Evolutionary conservation across 345 rosid genomes (phyloP).

Genomic region (Streptanthus diversifolius): DNA sequence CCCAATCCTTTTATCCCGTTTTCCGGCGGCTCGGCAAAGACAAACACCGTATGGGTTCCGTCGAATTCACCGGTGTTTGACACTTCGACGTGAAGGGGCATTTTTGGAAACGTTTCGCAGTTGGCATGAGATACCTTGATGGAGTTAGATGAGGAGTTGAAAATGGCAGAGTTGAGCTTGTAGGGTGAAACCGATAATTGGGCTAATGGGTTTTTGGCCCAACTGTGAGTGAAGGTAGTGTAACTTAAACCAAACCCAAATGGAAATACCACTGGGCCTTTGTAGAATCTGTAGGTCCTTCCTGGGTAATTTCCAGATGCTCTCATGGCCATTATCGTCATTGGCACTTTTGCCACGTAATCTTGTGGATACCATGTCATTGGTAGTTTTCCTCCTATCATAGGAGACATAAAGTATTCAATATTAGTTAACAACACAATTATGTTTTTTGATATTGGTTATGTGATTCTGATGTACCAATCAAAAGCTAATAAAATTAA

Average conservation of each 20-base stretch:
- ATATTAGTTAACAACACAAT: background rate
- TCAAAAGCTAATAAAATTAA: background rate
- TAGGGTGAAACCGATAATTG: conserved; percentile 40
- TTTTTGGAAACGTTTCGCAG: conserved; percentile 39
- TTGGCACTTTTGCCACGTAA: conserved; percentile 66
- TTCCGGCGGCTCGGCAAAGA: conserved; percentile 56
- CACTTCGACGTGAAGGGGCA: conserved; percentile 54
- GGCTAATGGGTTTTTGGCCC: conserved; percentile 47
- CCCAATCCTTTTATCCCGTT: conserved; percentile 44
- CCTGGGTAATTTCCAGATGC: conserved; percentile 67
- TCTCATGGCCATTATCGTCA: conserved; percentile 88
- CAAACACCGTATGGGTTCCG: conserved; percentile 73
- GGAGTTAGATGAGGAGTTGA: conserved; percentile 39
- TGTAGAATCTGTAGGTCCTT: conserved; percentile 88
- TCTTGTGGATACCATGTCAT: conserved; percentile 94
- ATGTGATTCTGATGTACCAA: background rate
- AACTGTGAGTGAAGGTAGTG: conserved; percentile 46
- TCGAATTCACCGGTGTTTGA: conserved; percentile 64
- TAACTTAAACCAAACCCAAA: conserved; percentile 80
- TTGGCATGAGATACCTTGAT: conserved; percentile 53
- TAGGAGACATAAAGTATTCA: background rate
- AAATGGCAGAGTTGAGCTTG: conserved; percentile 36
- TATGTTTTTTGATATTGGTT: background rate
- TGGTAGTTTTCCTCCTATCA: conserved; percentile 82
- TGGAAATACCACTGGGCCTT: conserved; percentile 82